Evolutionary conservation across 1,139 yeast species (phyloP).

Genomic region (Blastobotrys indianensis): DNA sequence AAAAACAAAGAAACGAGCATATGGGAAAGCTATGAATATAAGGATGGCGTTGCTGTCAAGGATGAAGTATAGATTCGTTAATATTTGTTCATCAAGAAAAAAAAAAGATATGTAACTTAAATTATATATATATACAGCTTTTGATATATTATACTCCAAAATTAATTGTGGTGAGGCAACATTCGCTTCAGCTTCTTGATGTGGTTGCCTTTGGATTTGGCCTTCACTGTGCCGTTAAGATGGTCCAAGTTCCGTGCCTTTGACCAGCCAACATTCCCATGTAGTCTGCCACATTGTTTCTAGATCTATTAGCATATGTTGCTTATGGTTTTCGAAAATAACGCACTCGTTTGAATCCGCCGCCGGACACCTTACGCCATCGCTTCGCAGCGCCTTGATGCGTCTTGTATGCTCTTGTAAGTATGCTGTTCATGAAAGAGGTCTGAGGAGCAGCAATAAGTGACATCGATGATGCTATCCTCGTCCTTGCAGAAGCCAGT

Average conservation of each 20-base stretch:
- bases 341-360: slow-evolving; percentile 44
- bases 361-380: slow-evolving; percentile 64
- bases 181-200: slow-evolving; percentile 25
- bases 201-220: slow-evolving; percentile 34
- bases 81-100: background rate
- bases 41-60: slow-evolving; percentile 14
- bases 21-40: slow-evolving; percentile 19
- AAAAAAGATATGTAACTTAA: background rate
- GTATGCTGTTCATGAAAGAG: slow-evolving; percentile 5
- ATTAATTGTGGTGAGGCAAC: slow-evolving; percentile 33
- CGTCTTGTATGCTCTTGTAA: slow-evolving; percentile 39
- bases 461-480: background rate
- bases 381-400: slow-evolving; percentile 78
- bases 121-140: background rate
- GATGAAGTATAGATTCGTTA: slow-evolving; percentile 6
- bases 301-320: slow-evolving; percentile 14
- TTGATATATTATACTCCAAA: background rate
- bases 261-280: slow-evolving; percentile 89
- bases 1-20: slow-evolving; percentile 34
- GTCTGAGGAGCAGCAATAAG: background rate
- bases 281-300: slow-evolving; percentile 83
- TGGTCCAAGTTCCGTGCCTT: slow-evolving; percentile 50
- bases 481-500: slow-evolving; percentile 3
- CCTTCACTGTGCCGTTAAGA: slow-evolving; percentile 58
- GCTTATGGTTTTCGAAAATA: background rate